Evolutionary conservation across 148 eudicot genomes (phyloP).

Genomic region (Euryodendron excelsum): DNA sequence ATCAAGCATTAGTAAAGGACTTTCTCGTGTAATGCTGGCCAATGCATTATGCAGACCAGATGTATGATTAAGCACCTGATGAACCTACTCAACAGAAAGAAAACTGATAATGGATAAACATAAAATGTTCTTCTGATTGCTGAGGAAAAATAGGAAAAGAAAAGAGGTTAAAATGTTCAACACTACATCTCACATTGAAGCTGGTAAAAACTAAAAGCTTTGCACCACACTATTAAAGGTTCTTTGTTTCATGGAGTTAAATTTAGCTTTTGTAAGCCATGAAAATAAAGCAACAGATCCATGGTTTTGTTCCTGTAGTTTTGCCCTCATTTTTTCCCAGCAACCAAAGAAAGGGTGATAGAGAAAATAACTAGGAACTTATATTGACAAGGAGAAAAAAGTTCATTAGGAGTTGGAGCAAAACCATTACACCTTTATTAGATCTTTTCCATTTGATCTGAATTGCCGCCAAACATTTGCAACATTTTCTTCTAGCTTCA

Average conservation of each 20-base stretch:
- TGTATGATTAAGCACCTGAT: slow-evolving; percentile 94
- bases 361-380: background rate
- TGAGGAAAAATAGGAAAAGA: background rate
- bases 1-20: slow-evolving; percentile 66
- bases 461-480: slow-evolving; percentile 89
- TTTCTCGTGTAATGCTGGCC: slow-evolving; percentile 55
- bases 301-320: background rate
- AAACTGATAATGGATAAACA: background rate
- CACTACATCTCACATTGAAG: background rate
- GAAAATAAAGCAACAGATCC: background rate
- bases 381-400: background rate
- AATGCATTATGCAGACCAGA: slow-evolving; percentile 94
- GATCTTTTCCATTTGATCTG: slow-evolving; percentile 66
- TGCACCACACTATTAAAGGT: background rate
- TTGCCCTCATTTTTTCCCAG: background rate
- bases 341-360: slow-evolving; percentile 2
- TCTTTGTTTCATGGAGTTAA: background rate
- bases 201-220: background rate
- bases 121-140: background rate
- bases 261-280: background rate
- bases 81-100: slow-evolving; percentile 51
- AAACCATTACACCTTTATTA: slow-evolving; percentile 58
- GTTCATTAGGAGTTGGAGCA: background rate
- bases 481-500: slow-evolving; percentile 80
- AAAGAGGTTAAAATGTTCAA: background rate